These are phyloP conservation scores for Aspergillus biplanus DNA, from an alignment of 495 filamentous ascomycete genomes.

Conservation along the genomic window DNA sequence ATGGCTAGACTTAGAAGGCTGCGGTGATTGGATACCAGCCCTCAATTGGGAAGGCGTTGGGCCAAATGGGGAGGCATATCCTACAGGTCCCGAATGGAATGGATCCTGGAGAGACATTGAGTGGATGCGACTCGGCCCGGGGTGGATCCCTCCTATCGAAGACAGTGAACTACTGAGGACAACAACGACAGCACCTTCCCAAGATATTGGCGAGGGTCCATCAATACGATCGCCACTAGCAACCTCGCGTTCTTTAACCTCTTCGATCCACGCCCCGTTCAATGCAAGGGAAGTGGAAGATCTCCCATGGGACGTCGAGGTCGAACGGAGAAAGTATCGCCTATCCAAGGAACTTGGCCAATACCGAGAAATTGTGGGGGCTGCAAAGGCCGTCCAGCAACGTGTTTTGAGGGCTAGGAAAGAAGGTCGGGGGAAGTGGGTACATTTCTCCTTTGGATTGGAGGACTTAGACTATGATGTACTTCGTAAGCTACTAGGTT, in stretches of 20 bases:
- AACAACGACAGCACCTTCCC: neutral
- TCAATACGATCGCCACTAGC: conserved; percentile 4
- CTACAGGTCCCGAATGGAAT: conserved; percentile 53
- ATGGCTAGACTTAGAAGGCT: conserved; percentile 82
- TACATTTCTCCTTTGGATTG: conserved; percentile 38
- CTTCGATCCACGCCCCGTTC: conserved; percentile 22
- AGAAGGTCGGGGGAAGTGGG: conserved; percentile 43
- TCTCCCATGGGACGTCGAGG: conserved; percentile 39
- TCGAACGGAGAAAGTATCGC: conserved; percentile 34
- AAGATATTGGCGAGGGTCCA: neutral
- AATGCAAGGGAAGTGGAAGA: neutral
- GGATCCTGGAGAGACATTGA: conserved; percentile 53
- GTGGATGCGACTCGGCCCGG: conserved; percentile 53
- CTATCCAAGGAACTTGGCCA: conserved; percentile 31
- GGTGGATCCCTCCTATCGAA: conserved; percentile 42
- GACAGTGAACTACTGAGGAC: conserved; percentile 17
- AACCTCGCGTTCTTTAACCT: conserved; percentile 22
- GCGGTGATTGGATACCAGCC: conserved; percentile 68
- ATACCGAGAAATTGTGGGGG: conserved; percentile 27
- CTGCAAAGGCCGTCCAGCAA: conserved; percentile 32
- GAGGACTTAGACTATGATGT: conserved; percentile 28
- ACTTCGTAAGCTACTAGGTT: conserved; percentile 26
- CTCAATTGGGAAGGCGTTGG: conserved; percentile 51
- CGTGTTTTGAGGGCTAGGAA: conserved; percentile 33
- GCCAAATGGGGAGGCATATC: conserved; percentile 33